Evolutionary conservation across 1,284 basidiomycete genomes (phyloP).

Genomic region (Moesziomyces antarcticus): DNA sequence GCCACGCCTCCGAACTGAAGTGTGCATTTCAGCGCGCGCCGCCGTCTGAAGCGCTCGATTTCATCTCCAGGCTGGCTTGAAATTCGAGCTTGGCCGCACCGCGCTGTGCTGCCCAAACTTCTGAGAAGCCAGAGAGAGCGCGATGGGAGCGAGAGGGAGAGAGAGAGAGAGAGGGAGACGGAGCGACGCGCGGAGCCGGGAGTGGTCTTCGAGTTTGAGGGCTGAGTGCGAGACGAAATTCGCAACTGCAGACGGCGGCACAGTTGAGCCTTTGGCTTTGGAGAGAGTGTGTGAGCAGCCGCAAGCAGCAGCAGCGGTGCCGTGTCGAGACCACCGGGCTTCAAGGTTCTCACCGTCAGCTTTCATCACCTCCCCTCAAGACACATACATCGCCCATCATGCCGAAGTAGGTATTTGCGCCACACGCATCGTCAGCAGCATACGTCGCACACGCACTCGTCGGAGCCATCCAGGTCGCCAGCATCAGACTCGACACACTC

Average conservation of each 20-base stretch:
- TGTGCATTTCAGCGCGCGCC: too few species aligned
- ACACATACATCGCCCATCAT: conserved; percentile 61
- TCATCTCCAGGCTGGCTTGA: too few species aligned
- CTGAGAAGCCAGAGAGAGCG: too few species aligned
- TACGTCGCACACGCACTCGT: conserved; percentile 1
- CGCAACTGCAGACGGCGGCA: conserved; percentile 3
- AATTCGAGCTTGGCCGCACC: too few species aligned
- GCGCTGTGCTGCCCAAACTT: too few species aligned
- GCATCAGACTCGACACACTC: not conserved
- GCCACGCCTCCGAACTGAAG: too few species aligned
- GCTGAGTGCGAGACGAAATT: too few species aligned
- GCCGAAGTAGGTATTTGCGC: conserved; percentile 58
- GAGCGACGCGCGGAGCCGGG: not conserved
- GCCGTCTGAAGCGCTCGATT: too few species aligned
- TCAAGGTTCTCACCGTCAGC: conserved; percentile 38
- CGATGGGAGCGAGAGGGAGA: not conserved
- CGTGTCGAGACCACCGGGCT: conserved; percentile 12
- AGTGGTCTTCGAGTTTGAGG: not conserved
- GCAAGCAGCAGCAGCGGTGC: conserved; percentile 4
- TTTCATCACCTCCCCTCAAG: conserved; percentile 36
- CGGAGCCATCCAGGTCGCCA: conserved; percentile 2
- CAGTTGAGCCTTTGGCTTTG: not conserved
- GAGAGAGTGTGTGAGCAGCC: conserved; percentile 4
- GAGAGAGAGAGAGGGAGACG: not conserved
- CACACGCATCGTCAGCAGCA: conserved; percentile 9